Conservation (phyloP, 371 early-diverging fungal genomes). For the Massospora cicadina region DNA sequence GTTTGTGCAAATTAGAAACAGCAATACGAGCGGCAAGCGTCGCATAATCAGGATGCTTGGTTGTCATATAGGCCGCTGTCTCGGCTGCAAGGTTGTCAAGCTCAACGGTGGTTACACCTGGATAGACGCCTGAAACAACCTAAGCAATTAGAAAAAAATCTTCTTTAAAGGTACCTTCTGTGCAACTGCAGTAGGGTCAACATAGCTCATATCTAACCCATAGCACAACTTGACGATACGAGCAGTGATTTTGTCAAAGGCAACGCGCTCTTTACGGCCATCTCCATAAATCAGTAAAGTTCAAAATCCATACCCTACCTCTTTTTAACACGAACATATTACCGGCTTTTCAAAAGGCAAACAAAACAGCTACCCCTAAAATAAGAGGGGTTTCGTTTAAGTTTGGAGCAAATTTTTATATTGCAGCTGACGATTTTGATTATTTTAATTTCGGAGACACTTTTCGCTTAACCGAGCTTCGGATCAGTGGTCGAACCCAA, state of each 20-base stretch:
- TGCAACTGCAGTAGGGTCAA: slow-evolving; percentile 79
- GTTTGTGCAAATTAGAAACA: slow-evolving; percentile 94
- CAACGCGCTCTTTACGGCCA: slow-evolving; percentile 76
- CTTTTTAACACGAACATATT: background rate
- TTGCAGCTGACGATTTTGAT: too few relatives aligned
- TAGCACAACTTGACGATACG: slow-evolving; percentile 76
- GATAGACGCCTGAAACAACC: slow-evolving; percentile 90
- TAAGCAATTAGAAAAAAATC: slow-evolving; percentile 12
- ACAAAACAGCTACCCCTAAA: too few relatives aligned
- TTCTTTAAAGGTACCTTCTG: slow-evolving; percentile 67
- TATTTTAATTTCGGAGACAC: too few relatives aligned
- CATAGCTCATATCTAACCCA: slow-evolving; percentile 78
- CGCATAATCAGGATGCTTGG: slow-evolving; percentile 96
- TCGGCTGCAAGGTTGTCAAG: slow-evolving; percentile 95
- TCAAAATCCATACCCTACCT: background rate
- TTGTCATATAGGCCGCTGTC: slow-evolving; percentile 92
- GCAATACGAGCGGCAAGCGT: slow-evolving; percentile 94
- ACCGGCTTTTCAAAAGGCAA: background rate
- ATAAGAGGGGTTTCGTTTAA: too few relatives aligned
- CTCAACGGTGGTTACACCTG: slow-evolving; percentile 90
- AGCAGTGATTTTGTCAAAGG: slow-evolving; percentile 71
- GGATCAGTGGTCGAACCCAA: too few relatives aligned
- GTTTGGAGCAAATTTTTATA: too few relatives aligned
- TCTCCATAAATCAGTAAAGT: background rate
- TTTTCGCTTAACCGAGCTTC: too few relatives aligned